phyloP scores from a whole-genome alignment of 352 stramenopile species.

The Aphanomyces astaci region DNA sequence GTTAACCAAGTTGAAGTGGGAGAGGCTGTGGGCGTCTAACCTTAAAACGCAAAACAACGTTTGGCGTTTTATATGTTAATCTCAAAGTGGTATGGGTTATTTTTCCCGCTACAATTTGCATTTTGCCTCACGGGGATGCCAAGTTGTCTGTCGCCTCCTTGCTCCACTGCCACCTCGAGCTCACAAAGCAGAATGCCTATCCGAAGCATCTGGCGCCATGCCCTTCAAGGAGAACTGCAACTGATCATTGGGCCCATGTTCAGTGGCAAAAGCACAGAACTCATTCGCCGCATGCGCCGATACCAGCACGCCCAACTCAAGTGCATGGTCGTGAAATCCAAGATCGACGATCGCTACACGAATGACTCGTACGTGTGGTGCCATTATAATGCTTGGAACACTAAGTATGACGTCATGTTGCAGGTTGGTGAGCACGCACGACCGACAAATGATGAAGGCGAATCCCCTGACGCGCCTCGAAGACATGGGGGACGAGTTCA shows the following conservation, averaged over 20 bases:
- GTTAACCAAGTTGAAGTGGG: too few species aligned
- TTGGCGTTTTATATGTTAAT: too few species aligned
- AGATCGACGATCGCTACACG: slow-evolving; percentile 69
- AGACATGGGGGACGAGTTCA: slow-evolving; percentile 46
- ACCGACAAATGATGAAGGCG: slow-evolving; percentile 61
- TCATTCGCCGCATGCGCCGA: slow-evolving; percentile 71
- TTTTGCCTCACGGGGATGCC: neutral
- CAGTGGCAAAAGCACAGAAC: slow-evolving; percentile 81
- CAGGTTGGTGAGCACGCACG: slow-evolving; percentile 69
- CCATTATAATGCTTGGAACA: too few species aligned
- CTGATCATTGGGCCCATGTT: slow-evolving; percentile 85
- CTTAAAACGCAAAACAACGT: too few species aligned
- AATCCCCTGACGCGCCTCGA: slow-evolving; percentile 47
- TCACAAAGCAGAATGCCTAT: slow-evolving; percentile 9
- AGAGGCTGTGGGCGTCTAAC: too few species aligned
- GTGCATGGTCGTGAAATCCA: slow-evolving; percentile 77
- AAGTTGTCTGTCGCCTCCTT: neutral
- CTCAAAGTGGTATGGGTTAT: neutral
- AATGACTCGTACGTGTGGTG: slow-evolving; percentile 26
- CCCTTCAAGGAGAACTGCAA: slow-evolving; percentile 52
- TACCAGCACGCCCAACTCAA: slow-evolving; percentile 72
- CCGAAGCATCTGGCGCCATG: slow-evolving; percentile 25
- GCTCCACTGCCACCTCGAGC: neutral
- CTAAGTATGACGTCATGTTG: too few species aligned
- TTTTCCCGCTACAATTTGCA: neutral